Base-by-base conservation (phyloP, 2,329 filamentous ascomycete genomes). In the Hypoxylon sp. region DNA sequence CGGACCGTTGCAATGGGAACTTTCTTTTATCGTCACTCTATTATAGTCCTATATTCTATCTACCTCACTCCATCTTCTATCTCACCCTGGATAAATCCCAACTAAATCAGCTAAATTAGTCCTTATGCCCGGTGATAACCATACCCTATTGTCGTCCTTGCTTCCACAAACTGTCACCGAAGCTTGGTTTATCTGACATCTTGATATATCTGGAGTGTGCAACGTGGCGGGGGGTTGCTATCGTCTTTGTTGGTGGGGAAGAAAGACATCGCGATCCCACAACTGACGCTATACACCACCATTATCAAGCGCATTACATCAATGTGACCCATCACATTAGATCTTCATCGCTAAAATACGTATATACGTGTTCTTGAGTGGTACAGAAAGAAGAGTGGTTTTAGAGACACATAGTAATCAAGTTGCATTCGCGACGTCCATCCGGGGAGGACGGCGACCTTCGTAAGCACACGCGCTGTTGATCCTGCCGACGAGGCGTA, bases 1-100 rank as follows among this genome's bases (percentile, higher is more conserved):
- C 52, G 49, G 46, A 37, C 25, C 6, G 31, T 42, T 51, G 41
- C 52, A 44, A 40, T 26, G n/a, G 26, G 17, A 16, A 43, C 31
- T 47, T 26, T 17, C 36, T 38, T 23, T 20, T 46, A 32, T 51
- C 25, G 40, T 42, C 36, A 36, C 25, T 26, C 26, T 17, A 40
- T 37, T n/a, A 43, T 17, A 34, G 5, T 26, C 40, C 42, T 13
- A 15, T 35, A 15, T 32, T 29, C 17, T 25, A 27, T 12, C 13
- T 9, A 32, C 7, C 19, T 51, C 16, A 40, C 13, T 29, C 15
- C 9, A 9, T 15, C 26, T 36, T 35, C 23, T 44, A n/a, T n/a
- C n/a, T n/a, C n/a, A n/a, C n/a, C n/a, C n/a, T n/a, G n/a, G n/a
- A n/a, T 17, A 23, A 30, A 20, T 7, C 35, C 29, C 43, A 40